Base-by-base conservation (phyloP, 2,329 filamentous ascomycete genomes). In the Allantophomopsis lycopodina region DNA sequence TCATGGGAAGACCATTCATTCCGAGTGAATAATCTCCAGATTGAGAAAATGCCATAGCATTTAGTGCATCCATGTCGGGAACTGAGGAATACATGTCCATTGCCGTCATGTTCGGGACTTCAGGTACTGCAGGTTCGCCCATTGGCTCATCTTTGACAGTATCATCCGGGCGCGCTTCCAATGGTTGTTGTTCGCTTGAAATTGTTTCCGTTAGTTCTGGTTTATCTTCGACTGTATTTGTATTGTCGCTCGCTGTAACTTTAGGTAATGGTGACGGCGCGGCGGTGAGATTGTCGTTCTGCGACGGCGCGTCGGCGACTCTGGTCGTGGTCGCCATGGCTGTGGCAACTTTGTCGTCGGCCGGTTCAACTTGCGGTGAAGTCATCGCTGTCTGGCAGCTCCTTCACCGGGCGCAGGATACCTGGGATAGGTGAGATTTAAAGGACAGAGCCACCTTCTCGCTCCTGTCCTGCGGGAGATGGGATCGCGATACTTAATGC, bases 341-440 rank as follows among this genome's bases (percentile, higher is more conserved):
- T 30, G 45, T 41, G 35, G 45, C 37, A 36, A 46, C 43, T 38
- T 44, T 40, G 30, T 40, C 42, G 21, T 46, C 46, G 33, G 39
- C 31, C 21, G 40, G 32, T 28, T 44, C 38, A 41, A 37, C 42
- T 39, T 48, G 45, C 50, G 49, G 51, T 54, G 54, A 56, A 50
- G 53, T 56, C 54, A 56, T 56, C 53, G 48, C 51, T 56, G 53
- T 49, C 50, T 40, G 49, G 52, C 53, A 56, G 51, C 53, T 56
- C 54, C 40, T 56, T 46, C 54, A 55, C 52, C 52, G 46, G 44
- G 40, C 23, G 23, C 23, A 28, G 23, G 23, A 28, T 28, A 28
- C 23, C 23, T 28, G 23, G 23, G 23, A 28, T 28, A 10, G 23
- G 23, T 28, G 23, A 8, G 7, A 28, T 28, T 8, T 28, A 28